These are phyloP conservation scores for Ilyonectria sp. DNA, from an alignment of 2,329 filamentous ascomycete species.

Conservation along the genomic window DNA sequence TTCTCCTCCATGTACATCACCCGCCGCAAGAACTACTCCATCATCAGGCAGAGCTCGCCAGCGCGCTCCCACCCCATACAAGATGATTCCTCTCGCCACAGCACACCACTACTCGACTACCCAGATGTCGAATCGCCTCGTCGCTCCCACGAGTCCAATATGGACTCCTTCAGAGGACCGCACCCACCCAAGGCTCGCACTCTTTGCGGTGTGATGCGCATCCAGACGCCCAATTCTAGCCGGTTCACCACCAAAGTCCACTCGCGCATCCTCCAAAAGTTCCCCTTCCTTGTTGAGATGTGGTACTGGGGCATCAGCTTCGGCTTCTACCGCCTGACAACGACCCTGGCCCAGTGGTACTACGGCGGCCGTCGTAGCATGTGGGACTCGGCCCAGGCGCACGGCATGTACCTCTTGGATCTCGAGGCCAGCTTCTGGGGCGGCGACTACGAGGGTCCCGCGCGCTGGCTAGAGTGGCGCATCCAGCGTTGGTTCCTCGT, in stretches of 20 bases:
- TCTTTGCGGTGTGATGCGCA: slow-evolving; percentile 39
- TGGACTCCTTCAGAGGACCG: slow-evolving; percentile 25
- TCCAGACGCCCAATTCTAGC: slow-evolving; percentile 74
- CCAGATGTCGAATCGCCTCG: slow-evolving; percentile 37
- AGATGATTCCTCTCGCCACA: not conserved
- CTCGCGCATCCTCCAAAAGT: slow-evolving; percentile 54
- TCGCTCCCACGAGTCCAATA: slow-evolving; percentile 41
- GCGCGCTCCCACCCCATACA: slow-evolving; percentile 37
- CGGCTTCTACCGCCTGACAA: slow-evolving; percentile 73
- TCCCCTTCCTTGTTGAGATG: slow-evolving; percentile 77
- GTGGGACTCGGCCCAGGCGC: slow-evolving; percentile 67
- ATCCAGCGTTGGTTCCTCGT: slow-evolving; percentile 63
- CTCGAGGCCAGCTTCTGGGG: slow-evolving; percentile 68
- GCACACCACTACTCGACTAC: slow-evolving; percentile 37
- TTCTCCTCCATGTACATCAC: slow-evolving; percentile 56
- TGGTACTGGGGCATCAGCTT: slow-evolving; percentile 79
- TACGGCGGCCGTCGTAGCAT: slow-evolving; percentile 63
- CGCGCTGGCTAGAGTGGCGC: slow-evolving; percentile 58
- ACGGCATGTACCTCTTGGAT: slow-evolving; percentile 66
- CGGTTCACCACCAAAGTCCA: slow-evolving; percentile 72
- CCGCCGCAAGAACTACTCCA: slow-evolving; percentile 53
- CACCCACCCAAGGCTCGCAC: slow-evolving; percentile 36
- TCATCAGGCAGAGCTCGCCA: slow-evolving; percentile 40
- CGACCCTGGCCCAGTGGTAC: slow-evolving; percentile 63
- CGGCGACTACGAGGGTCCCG: slow-evolving; percentile 47